Evolutionary conservation across 306 rosid genomes (phyloP).

Genomic region (Mimosa pudica): DNA sequence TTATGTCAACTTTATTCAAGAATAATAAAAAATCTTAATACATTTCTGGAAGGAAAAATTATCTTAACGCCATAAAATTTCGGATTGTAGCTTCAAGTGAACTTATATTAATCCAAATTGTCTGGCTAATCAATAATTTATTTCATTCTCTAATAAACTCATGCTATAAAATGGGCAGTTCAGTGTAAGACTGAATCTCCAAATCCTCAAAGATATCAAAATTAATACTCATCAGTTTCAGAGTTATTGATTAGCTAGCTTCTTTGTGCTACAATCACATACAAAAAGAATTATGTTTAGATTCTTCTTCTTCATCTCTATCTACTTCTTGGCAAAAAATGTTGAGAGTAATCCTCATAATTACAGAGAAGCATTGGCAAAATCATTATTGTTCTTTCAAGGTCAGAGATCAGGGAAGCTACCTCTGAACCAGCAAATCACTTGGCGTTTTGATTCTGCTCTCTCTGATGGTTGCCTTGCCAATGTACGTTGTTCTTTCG

Average conservation of each 20-base stretch:
- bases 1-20: neutral
- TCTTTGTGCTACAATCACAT: neutral
- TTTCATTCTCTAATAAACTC: neutral
- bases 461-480: constrained; percentile 70
- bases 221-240: neutral
- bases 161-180: constrained; percentile 48
- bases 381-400: constrained; percentile 80
- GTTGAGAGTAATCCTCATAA: constrained; percentile 53
- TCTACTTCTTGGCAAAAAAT: constrained; percentile 25
- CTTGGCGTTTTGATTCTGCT: constrained; percentile 78
- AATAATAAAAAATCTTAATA: neutral
- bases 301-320: neutral
- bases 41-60: neutral
- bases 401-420: constrained; percentile 91
- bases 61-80: neutral
- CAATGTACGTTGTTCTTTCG: constrained; percentile 45
- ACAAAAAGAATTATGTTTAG: neutral
- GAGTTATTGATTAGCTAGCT: constrained; percentile 11
- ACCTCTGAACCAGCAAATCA: constrained; percentile 55
- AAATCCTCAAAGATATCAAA: constrained; percentile 26
- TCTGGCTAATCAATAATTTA: neutral
- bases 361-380: constrained; percentile 79
- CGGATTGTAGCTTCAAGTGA: neutral
- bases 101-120: neutral
- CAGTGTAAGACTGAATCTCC: constrained; percentile 4